These are phyloP conservation scores for Eucalyptus virginea DNA, from an alignment of 345 rosid genomes.

Conservation along the genomic window DNA sequence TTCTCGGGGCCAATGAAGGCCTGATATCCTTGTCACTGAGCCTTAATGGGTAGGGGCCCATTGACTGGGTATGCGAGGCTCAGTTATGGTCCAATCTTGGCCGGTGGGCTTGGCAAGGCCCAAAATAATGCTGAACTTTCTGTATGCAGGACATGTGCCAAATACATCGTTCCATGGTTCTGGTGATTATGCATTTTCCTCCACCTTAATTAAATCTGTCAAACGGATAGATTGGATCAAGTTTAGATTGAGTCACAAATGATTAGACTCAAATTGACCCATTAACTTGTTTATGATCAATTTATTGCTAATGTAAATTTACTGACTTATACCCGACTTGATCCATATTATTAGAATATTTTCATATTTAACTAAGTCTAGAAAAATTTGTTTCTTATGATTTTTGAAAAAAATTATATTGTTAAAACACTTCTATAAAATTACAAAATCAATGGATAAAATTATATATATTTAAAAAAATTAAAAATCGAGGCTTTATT, in stretches of 20 bases:
- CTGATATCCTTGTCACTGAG: neutral
- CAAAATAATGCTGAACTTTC: neutral
- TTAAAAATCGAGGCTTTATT: too few species aligned
- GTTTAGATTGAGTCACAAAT: too few species aligned
- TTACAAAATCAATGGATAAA: too few species aligned
- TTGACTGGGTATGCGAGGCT: neutral
- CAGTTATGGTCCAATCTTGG: neutral
- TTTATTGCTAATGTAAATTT: too few species aligned
- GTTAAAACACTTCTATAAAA: too few species aligned
- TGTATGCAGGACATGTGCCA: neutral
- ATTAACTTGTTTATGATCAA: fast-evolving
- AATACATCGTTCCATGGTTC: neutral
- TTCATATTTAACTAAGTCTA: too few species aligned
- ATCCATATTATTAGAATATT: fast-evolving
- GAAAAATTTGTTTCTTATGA: too few species aligned
- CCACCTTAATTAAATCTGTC: neutral
- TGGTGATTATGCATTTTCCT: neutral
- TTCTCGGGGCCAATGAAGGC: neutral
- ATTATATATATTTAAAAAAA: too few species aligned
- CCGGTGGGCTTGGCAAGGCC: neutral
- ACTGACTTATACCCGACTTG: fast-evolving
- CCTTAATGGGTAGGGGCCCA: neutral
- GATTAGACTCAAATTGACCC: too few species aligned
- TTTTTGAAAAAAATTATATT: too few species aligned
- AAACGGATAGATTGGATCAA: too few species aligned